Base-by-base conservation (phyloP, 1,284 basidiomycete genomes). In the Leccinum pallidistipes region DNA sequence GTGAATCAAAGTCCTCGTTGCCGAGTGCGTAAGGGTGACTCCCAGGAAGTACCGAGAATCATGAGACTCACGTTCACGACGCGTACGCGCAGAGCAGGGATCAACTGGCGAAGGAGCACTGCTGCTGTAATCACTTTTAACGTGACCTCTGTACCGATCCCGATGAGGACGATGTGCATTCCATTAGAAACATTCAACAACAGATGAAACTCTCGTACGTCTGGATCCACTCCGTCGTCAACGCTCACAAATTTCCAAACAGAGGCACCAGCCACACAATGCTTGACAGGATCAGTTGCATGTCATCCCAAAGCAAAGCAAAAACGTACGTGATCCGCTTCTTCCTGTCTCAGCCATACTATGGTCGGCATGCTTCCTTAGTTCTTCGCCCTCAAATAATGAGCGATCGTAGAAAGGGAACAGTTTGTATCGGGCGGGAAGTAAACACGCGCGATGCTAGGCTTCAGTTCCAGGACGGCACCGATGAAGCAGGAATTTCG, bases 401-500 rank as follows among this genome's bases (percentile, higher is more conserved):
- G 94, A 4, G 89, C 85, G 61, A 95, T 81, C 24, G 88, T 90
- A 49, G 88, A 90, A 61, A 95, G 77, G 76, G 90, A 87, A 68
- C 90, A 91, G 75, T 96, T 95, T 38, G 90, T 89, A 71, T 96
- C 94, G n/a, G 93, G 91, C 0, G 94, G 93, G 38, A 96, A 81
- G 74, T 95, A 96, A 45, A 96, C 90, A 14, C 94, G 85, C 1
- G 90, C 90, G 55, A 89, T 80, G 51, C 79, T 77, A 16, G 90
- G 82, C 65, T 94, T 94, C 62, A 95, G 77, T 66, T 87, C 86
- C 62, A 95, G 83, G 36, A 97, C 83, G 1, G 87, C 88, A 36
- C 91, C 90, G 66, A 96, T 93, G 71, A 96, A 91, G 2, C 89
- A 86, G 0, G 92, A 93, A 69, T 94, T 92, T 75, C 94, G 91